phyloP scores from a whole-genome alignment of 345 rosid species.

The Trapa incisa region DNA sequence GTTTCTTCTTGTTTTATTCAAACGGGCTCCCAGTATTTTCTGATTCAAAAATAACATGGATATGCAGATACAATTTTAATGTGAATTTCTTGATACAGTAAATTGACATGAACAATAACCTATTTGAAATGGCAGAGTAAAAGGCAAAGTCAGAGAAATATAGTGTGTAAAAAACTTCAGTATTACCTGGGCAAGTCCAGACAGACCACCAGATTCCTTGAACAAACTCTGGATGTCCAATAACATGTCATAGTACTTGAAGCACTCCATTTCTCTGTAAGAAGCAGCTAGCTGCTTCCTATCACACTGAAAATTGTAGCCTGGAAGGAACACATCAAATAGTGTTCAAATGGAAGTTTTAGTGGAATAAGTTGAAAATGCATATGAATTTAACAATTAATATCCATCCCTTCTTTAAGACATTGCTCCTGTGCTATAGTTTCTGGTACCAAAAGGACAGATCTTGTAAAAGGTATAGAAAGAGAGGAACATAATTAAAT shows the following conservation, averaged over 20 bases:
- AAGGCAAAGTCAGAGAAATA: background rate
- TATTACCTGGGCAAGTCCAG: slow-evolving; percentile 70
- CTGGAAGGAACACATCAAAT: slow-evolving; percentile 25
- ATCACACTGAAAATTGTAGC: slow-evolving; percentile 84
- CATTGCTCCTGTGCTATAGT: background rate
- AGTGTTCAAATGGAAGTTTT: background rate
- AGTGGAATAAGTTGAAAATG: background rate
- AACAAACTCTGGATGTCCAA: slow-evolving; percentile 68
- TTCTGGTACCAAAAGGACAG: background rate
- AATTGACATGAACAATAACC: background rate
- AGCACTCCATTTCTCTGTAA: slow-evolving; percentile 62
- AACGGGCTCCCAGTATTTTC: slow-evolving; percentile 82
- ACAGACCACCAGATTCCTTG: slow-evolving; percentile 70
- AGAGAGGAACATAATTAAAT: background rate
- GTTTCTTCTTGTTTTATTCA: slow-evolving; percentile 82
- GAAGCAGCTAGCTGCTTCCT: slow-evolving; percentile 48
- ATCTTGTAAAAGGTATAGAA: background rate
- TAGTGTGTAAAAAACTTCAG: background rate
- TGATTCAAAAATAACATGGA: slow-evolving; percentile 8
- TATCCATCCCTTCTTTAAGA: background rate
- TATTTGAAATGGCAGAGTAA: background rate
- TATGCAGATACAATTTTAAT: background rate
- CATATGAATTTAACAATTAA: background rate
- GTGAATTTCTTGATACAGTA: background rate
- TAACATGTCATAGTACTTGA: slow-evolving; percentile 71